These are phyloP conservation scores for Aspergillus costaricaensis DNA, from an alignment of 2,329 filamentous ascomycete genomes.

Conservation along the genomic window DNA sequence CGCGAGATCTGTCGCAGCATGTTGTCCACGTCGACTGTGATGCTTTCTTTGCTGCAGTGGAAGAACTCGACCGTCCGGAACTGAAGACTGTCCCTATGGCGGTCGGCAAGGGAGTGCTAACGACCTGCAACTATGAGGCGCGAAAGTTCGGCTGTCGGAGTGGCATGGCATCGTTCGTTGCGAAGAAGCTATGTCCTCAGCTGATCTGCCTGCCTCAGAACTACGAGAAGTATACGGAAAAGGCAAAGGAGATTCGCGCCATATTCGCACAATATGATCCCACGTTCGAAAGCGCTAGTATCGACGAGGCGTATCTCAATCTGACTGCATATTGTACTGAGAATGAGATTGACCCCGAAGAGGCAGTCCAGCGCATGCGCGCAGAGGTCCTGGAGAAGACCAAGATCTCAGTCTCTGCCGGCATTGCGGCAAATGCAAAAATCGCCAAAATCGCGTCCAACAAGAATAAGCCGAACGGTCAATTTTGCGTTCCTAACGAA, in stretches of 20 bases:
- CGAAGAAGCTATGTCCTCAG: conserved; percentile 87
- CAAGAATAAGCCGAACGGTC: conserved; percentile 93
- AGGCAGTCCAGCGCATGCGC: conserved; percentile 76
- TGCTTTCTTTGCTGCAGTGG: conserved; percentile 95
- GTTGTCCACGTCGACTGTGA: conserved; percentile 96
- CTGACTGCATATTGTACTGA: conserved; percentile 81
- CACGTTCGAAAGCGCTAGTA: conserved; percentile 87
- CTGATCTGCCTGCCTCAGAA: conserved; percentile 81
- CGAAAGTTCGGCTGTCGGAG: conserved; percentile 87
- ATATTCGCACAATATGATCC: conserved; percentile 86
- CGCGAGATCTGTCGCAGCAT: conserved; percentile 77
- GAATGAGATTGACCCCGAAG: conserved; percentile 68
- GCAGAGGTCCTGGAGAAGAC: conserved; percentile 73
- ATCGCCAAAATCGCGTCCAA: conserved; percentile 96
- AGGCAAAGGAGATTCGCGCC: conserved; percentile 82
- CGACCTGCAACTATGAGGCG: conserved; percentile 83
- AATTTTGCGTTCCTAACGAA: conserved; percentile 74
- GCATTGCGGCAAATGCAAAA: conserved; percentile 90
- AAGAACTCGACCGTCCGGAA: conserved; percentile 80
- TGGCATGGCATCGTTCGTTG: conserved; percentile 95
- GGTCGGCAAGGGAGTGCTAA: conserved; percentile 73
- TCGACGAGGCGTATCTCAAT: conserved; percentile 95
- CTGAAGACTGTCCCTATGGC: conserved; percentile 86
- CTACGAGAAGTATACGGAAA: conserved; percentile 86
- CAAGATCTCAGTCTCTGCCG: conserved; percentile 86